Evolutionary conservation across 2,329 filamentous ascomycete genomes (phyloP).

Genomic region (Pyricularia pennisetigena): DNA sequence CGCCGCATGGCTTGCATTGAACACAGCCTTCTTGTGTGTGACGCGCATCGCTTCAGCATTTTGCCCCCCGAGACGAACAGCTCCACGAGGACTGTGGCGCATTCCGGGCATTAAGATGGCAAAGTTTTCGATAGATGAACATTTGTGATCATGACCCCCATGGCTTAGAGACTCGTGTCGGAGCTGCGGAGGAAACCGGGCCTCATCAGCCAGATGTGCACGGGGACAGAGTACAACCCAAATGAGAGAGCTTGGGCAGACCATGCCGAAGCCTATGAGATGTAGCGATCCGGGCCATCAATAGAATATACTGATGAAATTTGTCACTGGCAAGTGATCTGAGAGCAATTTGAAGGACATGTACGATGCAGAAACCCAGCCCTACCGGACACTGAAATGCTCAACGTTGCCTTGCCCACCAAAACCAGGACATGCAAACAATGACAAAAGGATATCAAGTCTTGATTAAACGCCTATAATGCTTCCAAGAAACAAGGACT

Average conservation of each 20-base stretch:
- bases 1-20: background rate
- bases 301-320: background rate
- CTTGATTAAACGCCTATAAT: conserved; percentile 14
- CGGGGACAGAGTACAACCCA: background rate
- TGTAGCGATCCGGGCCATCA: background rate
- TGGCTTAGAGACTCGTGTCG: background rate
- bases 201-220: background rate
- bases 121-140: background rate
- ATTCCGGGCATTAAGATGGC: background rate
- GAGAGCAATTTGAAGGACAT: background rate
- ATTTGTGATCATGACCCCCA: background rate
- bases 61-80: background rate
- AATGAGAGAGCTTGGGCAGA: background rate
- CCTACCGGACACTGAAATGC: background rate
- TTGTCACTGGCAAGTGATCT: background rate
- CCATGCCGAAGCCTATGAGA: background rate
- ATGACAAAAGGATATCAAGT: background rate
- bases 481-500: conserved; percentile 6
- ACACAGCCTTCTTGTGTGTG: background rate
- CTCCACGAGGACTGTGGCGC: background rate
- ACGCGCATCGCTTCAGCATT: background rate
- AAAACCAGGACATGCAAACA: background rate
- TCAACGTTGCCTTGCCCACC: background rate
- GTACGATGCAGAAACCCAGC: background rate
- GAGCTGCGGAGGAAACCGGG: background rate